Evolutionary conservation across 2,329 filamentous ascomycete genomes (phyloP), one percentile per base, ranked within the genome.

Genomic region (Phialophora verrucosa): DNA sequence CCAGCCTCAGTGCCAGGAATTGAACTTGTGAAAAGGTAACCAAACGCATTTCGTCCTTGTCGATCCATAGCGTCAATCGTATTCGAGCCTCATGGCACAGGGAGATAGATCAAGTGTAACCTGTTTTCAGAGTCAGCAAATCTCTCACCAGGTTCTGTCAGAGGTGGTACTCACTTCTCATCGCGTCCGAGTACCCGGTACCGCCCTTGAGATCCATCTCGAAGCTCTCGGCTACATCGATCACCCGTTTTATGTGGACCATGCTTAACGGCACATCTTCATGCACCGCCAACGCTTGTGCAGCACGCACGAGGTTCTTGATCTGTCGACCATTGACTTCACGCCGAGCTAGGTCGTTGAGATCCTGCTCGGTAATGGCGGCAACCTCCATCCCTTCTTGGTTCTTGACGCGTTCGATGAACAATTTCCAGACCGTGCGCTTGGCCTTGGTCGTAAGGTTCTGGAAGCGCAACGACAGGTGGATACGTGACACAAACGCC

Each of bases 261-360:
- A 96, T 93, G 62, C 86, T 86, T 35, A 97, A 84, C 3, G 86
- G 81, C 66, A 89, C 85, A 29, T 85, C 83, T 76, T 93, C 91
- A 70, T 91, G 90, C 53, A 94, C 85, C 1, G 93, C 92, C 17
- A 97, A 83, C 0, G 91, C 90, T 77, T 96, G 92, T 1, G 91
- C 91, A 0, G 91, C 93, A 63, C 90, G 87, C 57, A 96, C 89
- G 11, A 90, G 89, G 76, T 96, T 96, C 82, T 96, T 96, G 83
- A 96, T 96, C 85, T 93, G 83, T 47, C 88, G 81, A 29, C 88
- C 88, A 69, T 91, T 91, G 69, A 91, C 82, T 44, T 88, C 88
- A 74, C 90, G 86, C 59, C 88, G 85, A 1, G 90, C 87, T 23
- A 96, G 81, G 49, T 80, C 77, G 56, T 88, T 85, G 44, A 59